A percentile compares a stretch with the other conserved stretches of the same genome.
Evolutionary conservation across 2,329 filamentous ascomycete species (phyloP).

Genomic region (Colletotrichum coccodes): DNA sequence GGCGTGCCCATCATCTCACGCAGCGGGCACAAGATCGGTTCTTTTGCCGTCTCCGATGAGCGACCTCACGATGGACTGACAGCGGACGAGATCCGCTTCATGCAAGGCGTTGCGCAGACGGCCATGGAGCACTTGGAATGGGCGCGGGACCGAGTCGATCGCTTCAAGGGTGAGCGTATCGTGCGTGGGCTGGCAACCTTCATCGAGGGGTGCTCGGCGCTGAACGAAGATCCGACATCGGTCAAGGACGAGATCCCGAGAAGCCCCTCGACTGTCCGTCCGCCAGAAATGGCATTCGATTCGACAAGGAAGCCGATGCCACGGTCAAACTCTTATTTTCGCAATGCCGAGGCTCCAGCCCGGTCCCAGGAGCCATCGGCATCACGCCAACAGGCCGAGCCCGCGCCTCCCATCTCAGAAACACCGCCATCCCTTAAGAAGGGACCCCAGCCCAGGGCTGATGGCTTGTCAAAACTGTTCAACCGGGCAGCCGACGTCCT

Average conservation of each 20-base stretch:
- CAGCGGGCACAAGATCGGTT: constrained; percentile 65
- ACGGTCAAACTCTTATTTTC: constrained; percentile 22
- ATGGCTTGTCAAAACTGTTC: constrained; percentile 39
- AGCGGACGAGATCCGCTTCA: constrained; percentile 58
- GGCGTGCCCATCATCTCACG: constrained; percentile 69
- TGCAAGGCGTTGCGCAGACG: constrained; percentile 65
- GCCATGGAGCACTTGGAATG: constrained; percentile 71
- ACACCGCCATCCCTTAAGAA: constrained; percentile 2
- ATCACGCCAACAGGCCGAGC: neutral
- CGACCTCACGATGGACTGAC: constrained; percentile 62
- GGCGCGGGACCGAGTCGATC: constrained; percentile 61
- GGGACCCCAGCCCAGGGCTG: constrained; percentile 29
- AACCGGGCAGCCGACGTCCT: constrained; percentile 41
- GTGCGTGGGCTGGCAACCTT: constrained; percentile 64
- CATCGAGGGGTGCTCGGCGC: constrained; percentile 57
- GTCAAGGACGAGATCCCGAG: constrained; percentile 18
- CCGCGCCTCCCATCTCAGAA: neutral
- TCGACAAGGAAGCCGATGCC: constrained; percentile 19
- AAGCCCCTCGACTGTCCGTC: constrained; percentile 10
- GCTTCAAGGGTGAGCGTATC: constrained; percentile 63
- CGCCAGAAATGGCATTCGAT: constrained; percentile 20
- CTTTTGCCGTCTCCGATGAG: constrained; percentile 68
- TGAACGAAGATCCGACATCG: constrained; percentile 3
- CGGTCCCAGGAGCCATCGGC: neutral
- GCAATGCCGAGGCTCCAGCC: neutral